Evolutionary conservation across 2,329 filamentous ascomycete genomes (phyloP).

Genomic region (Botrytis medusae): DNA sequence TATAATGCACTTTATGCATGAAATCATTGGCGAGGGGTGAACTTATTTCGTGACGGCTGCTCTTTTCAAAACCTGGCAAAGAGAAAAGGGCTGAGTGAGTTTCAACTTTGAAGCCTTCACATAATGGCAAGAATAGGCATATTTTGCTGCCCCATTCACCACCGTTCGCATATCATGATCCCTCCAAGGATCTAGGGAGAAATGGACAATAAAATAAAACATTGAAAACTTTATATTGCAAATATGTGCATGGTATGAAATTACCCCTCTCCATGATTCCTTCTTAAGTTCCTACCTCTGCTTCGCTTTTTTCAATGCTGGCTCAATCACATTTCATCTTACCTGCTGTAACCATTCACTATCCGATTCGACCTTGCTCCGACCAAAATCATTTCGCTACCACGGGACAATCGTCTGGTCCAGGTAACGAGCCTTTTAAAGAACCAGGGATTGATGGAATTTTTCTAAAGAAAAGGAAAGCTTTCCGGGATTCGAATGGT

Average conservation of each 20-base stretch:
- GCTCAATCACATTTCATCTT: neutral
- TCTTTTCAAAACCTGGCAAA: neutral
- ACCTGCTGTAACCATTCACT: neutral
- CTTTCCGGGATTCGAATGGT: neutral
- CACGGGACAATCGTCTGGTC: neutral
- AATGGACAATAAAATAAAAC: neutral
- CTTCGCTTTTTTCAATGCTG: neutral
- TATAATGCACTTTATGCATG: neutral
- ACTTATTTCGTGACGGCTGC: conserved; percentile 7
- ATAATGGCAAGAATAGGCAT: neutral
- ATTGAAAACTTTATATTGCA: neutral
- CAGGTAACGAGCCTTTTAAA: conserved; percentile 4
- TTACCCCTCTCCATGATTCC: neutral
- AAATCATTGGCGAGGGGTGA: neutral
- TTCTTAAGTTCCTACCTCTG: neutral
- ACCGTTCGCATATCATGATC: conserved; percentile 1
- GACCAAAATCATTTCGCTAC: conserved; percentile 9
- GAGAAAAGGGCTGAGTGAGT: neutral
- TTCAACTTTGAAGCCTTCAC: conserved; percentile 9
- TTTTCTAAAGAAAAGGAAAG: conserved; percentile 14
- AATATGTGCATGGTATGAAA: conserved; percentile 3
- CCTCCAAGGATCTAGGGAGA: conserved; percentile 5
- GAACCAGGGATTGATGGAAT: conserved; percentile 4
- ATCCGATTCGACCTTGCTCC: conserved; percentile 6
- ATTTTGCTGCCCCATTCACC: neutral